Percentiles rank a stretch among this genome's conserved stretches.
Evolutionary conservation across 306 rosid genomes (phyloP).

Genomic region (Pachyrhizus erosus): DNA sequence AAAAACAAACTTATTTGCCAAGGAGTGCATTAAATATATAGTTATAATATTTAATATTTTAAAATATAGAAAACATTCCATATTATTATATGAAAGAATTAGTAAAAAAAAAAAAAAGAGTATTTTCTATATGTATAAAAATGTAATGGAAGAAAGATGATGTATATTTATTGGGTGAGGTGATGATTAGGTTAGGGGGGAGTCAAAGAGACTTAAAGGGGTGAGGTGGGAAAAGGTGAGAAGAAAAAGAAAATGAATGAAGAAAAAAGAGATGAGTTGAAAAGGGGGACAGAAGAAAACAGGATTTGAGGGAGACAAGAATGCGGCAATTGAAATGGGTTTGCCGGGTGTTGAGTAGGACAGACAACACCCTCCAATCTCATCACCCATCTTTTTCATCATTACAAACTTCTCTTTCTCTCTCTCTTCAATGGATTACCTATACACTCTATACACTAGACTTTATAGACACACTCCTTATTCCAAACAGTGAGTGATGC

Average conservation of each 20-base stretch:
- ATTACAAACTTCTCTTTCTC: neutral
- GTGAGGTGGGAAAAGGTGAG: slow-evolving; percentile 7
- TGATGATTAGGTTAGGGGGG: slow-evolving; percentile 24
- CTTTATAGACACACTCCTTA: neutral
- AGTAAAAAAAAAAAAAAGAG: too few species aligned
- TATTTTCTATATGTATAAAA: too few species aligned
- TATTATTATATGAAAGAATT: too few species aligned
- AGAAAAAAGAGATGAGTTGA: neutral
- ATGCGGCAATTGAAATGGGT: slow-evolving; percentile 62
- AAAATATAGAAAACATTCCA: too few species aligned
- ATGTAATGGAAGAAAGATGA: neutral
- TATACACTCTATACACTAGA: too few species aligned
- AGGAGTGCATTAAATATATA: too few species aligned
- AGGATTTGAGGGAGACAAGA: slow-evolving; percentile 60
- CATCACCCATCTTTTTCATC: slow-evolving; percentile 18
- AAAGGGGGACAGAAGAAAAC: slow-evolving; percentile 56
- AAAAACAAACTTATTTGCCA: too few species aligned
- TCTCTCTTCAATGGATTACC: neutral
- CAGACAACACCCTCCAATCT: slow-evolving; percentile 49
- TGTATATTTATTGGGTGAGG: neutral
- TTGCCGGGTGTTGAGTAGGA: slow-evolving; percentile 68
- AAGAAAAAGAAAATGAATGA: neutral
- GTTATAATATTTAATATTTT: too few species aligned
- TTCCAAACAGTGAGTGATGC: neutral
- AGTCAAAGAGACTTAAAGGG: neutral